Base-by-base conservation (phyloP, 495 filamentous ascomycete genomes). In the Hypoxylon fragiforme region DNA sequence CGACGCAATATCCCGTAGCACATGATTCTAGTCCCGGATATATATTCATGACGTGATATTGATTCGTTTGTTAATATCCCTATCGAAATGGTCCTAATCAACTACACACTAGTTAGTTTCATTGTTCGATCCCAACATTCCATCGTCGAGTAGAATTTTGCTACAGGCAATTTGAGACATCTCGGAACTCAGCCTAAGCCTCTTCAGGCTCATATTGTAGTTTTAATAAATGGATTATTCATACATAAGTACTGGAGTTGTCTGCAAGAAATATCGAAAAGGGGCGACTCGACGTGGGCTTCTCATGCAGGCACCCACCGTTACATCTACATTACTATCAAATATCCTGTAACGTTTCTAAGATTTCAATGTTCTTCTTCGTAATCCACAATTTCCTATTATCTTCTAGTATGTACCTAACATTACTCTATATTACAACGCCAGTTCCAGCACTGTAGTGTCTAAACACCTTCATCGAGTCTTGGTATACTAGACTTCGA, bases 271-370 rank as follows among this genome's bases (percentile, higher is more conserved):
- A 49, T 48, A 53, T 62, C 52, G 47, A 62, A 62, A 62, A 52
- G 58, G 52, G 58, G 58, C 42, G 52, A 44, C 58, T 62, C 44
- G 47, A 57, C 56, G 52, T 53, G 49, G 42, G 38, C 49, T 54
- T 20, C 28, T 57, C 38, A 62, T 62, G 58, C 58, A 57, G 52
- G 52, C 34, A 53, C 58, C 58, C 58, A 62, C 58, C 52, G 58
- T 62, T 62, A 57, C 58, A 62, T 56, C 57, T 52, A 53, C 43
- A 53, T 41, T 55, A 15, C 56, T 47, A 52, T 62, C 47, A 39
- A 42, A 56, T 55, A 34, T 47, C 28, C 20, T 52, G 36, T 44
- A 48, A 22, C 31, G 46, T 26, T 26, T n/a, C n/a, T n/a, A n/a
- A n/a, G n/a, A n/a, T n/a, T n/a, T 31, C 50, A 16, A 34, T 22